Evolutionary conservation across 305 asterid genomes (phyloP), one percentile per base, ranked within the genome.

Genomic region (Nicotiana rustica): DNA sequence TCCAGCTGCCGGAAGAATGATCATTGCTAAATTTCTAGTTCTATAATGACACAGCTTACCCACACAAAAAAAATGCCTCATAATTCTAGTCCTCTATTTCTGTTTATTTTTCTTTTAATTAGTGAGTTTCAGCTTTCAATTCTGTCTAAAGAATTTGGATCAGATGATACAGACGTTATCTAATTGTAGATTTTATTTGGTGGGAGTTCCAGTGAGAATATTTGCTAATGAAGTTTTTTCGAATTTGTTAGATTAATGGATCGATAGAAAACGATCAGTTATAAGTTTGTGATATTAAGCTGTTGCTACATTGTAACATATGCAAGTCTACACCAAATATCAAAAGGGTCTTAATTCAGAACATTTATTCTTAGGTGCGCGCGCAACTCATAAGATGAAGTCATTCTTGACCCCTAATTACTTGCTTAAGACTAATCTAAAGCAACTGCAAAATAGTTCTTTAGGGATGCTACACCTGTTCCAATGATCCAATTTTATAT

Each of bases 1-100:
- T 41, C 78, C 15, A 38, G 17, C 56, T 70, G 78, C 78, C 47
- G 47, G 47, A 70, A 38, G 49, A 70, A n/a, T 70, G 56, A 70
- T 25, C 44, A 70, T n/a, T 70, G 78, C 78, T 10, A n/a, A 15
- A 5, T 55, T 14, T 17, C 78, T 35, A 49, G 8, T 41, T 41
- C 47, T 41, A 41, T 41, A 41, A 41, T 41, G 47, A 41, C 2
- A 38, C 44, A 38, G 2, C 8, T 36, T 36, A 36, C 7, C 8
- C 41, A 36, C 41, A 36, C 1, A 36, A 5, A 33, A 33, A 6
- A 38, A 38, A 41, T 6, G 10, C 47, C 47, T 7, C 10, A 41
- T 41, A 41, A 41, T 41, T 41, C 47, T 41, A 7, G 47, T 6
- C 47, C 10, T 41, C 47, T 41, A 41, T 41, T 41, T 41, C 57